Evolutionary conservation across 768 basidiomycete genomes (phyloP), one percentile per base, ranked within the genome.

Genomic region (Terana coerulea): DNA sequence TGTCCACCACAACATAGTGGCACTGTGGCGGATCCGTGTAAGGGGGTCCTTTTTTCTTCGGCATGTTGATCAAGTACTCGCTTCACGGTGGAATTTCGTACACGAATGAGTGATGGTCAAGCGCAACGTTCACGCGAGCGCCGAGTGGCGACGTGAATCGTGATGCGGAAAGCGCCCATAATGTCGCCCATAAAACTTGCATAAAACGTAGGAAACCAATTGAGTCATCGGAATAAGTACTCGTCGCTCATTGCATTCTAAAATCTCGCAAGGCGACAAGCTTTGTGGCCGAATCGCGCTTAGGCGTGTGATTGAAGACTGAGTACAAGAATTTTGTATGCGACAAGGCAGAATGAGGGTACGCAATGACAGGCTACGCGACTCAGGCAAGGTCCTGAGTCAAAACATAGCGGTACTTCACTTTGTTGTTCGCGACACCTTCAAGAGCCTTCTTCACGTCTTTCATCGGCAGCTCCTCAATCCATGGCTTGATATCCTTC

Each of bases 361-460:
- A 33, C 31, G 15, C 9, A 33, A 33, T 8, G 31, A 33, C 15
- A 15, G 9, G 9, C 8, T 15, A 33, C 15, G 31, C 8, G 15
- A 33, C 31, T 51, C 37, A 53, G 12, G 17, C 52, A 22, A 54
- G 40, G 41, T 66, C 64, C 43, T 66, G 64, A 44, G 46, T 69
- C 41, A 84, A 63, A 36, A 83, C 76, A 47, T 75, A 75, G 28
- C 82, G 73, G 68, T 83, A 86, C 35, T 78, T 65, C 5, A 78
- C 75, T 22, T 69, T 70, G 56, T 74, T 72, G 34, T 71, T 63
- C 60, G 76, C 72, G 47, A 84, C 67, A 17, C 69, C 65, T 51
- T 71, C 64, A 34, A 83, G 71, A 0, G 79, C 80, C 61, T 76
- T 70, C 33, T 65, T 69, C 7, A 69, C 73, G 15, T 78, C 67